Base-by-base conservation (phyloP, 805 yeast genomes). In the Cyberlindnera lachancei region DNA sequence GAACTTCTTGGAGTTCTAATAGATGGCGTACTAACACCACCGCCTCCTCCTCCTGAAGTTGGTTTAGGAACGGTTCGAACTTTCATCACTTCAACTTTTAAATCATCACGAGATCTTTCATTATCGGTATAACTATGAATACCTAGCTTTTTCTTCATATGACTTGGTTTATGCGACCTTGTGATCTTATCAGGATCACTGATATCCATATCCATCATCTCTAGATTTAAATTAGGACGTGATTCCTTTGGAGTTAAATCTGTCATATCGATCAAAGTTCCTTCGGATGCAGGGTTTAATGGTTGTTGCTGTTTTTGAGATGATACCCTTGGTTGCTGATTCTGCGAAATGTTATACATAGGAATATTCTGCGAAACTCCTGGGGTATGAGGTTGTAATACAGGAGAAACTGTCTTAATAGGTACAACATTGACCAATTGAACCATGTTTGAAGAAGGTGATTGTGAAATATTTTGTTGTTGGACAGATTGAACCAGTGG, bases 81-180 rank as follows among this genome's bases (percentile, higher is more conserved):
- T 23, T 38, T 32, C 37, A 48, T 33, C 18, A 38, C 49, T 23
- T 44, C 41, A 6, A 49, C 48, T 24, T 41, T 39, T 24, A 49
- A 33, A 20, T 38, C 49, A 4, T 47, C 50, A 30, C 38, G 38
- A 13, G n/a, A n/a, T n/a, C 40, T 34, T 25, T 41, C 46, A 6
- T 43, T 34, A 23, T 41, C 44, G 1, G 36, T 31, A 20, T 37
- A 42, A 22, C 18, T 30, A n/a, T 10, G 23, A 9, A 6, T 17
- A 29, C 19, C 17, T 16, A 10, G 24, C 27, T 12, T 25, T 27
- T 17, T 18, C 23, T 26, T n/a, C 20, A 24, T 14, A 5, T 23
- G 9, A 13, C 18, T 17, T 10, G 25, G 16, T 13, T 24, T 14
- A n/a, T 15, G 6, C 19, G 18, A 15, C 12, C 19, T n/a, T n/a